A percentile compares a stretch with the other conserved stretches of the same genome.
Conservation (phyloP, 2,329 filamentous ascomycete species). For the Aspergillus unguis region DNA sequence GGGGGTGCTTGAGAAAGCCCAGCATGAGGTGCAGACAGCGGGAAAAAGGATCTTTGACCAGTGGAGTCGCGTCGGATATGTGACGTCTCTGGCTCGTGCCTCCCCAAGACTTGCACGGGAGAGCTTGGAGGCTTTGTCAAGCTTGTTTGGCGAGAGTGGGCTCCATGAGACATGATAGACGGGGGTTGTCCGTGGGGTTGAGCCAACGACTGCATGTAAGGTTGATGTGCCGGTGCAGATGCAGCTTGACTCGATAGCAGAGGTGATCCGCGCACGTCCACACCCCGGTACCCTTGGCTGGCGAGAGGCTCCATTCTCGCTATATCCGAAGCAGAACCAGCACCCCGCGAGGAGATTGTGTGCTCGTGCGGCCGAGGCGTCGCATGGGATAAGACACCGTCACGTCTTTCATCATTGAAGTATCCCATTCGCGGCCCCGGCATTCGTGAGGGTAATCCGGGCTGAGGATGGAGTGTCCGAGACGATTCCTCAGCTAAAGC, state of each 20-base stretch:
- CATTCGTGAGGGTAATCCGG: constrained; percentile 30
- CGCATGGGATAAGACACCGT: constrained; percentile 22
- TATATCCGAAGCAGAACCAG: constrained; percentile 29
- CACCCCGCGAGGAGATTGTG: constrained; percentile 28
- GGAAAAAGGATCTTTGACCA: constrained; percentile 34
- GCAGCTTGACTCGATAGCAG: constrained; percentile 18
- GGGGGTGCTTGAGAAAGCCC: constrained; percentile 29
- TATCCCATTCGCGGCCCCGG: constrained; percentile 45
- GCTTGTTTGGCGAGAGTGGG: constrained; percentile 38
- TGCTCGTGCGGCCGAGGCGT: constrained; percentile 29
- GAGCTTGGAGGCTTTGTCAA: constrained; percentile 35
- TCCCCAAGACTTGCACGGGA: constrained; percentile 27
- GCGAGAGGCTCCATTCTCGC: constrained; percentile 34
- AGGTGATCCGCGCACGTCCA: constrained; percentile 24
- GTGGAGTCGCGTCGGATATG: constrained; percentile 37
- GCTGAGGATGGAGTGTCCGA: constrained; percentile 31
- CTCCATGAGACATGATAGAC: constrained; percentile 23
- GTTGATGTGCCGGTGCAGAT: constrained; percentile 21
- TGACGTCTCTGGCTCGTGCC: constrained; percentile 32
- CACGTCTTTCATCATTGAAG: constrained; percentile 41
- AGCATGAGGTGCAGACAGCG: constrained; percentile 25
- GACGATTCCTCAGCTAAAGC: constrained; percentile 34
- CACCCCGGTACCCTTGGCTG: constrained; percentile 20
- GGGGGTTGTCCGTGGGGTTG: constrained; percentile 21
- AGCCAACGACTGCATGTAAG: constrained; percentile 25